Base-by-base conservation (phyloP, 441 rosid species). In the Erodium trifolium region DNA sequence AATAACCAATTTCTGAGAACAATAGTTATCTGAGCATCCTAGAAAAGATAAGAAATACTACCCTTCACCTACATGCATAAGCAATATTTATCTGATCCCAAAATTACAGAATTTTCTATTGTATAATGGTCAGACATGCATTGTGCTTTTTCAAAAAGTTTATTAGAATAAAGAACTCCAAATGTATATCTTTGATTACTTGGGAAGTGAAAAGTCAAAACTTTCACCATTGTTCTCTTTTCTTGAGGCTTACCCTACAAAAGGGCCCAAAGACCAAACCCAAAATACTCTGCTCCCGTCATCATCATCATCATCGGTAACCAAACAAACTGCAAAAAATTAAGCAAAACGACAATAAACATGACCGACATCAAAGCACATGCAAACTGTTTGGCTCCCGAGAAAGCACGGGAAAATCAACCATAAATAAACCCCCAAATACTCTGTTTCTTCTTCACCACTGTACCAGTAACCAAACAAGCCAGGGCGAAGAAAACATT, bases 201-300 rank as follows among this genome's bases (percentile, higher is more conserved):
- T 47, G 53, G 53, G 53, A 11, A 47, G 14, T 47, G 53, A 47
- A 14, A 47, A 47, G 53, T 12, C n/a, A 3, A 47, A 2, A 47
- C 53, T 47, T 47, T 47, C 14, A 47, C 53, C 53, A 47, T 11
- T 47, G 53, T 47, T 47, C 0, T 47, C 12, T 13, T 11, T 47
- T 47, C 43, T 37, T 47, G 53, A n/a, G 53, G 53, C 2, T 47
- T 12, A 47, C 53, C 5, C 53, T 47, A 47, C 14, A 47, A 57
- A 57, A 57, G 17, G 7, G 18, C 63, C 27, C 27, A 57, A 57
- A 57, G 27, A 57, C 63, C 43, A 37, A 37, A 47, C 63, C 63
- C 27, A 57, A 17, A 57, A 11, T 57, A 17, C 29, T 57, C 13
- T 17, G 63, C 3, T 57, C 29, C 31, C 27, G 4, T 18, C 12